Conservation (phyloP, 306 rosid species). For the Cicer chorassanicum region DNA sequence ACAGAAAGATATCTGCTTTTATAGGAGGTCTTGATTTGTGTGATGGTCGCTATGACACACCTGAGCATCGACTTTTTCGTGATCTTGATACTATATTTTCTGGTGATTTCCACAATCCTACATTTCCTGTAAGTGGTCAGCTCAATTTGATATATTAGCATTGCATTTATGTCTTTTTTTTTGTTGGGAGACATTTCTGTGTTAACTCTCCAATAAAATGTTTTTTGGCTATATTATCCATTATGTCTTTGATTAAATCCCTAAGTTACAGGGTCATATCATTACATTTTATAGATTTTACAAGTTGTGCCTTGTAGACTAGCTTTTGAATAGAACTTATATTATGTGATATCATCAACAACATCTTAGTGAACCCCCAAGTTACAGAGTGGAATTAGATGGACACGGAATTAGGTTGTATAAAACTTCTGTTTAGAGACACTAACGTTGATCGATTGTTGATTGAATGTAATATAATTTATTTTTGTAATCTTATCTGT, state of each 20-base stretch:
- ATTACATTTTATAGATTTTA: slow-evolving; percentile 17
- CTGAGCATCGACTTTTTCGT: slow-evolving; percentile 83
- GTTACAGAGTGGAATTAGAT: slow-evolving; percentile 23
- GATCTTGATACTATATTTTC: slow-evolving; percentile 65
- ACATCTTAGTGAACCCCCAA: slow-evolving; percentile 27
- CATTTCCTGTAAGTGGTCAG: slow-evolving; percentile 73
- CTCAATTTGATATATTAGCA: neutral
- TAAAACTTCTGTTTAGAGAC: neutral
- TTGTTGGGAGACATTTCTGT: slow-evolving; percentile 9
- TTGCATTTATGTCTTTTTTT: slow-evolving; percentile 30
- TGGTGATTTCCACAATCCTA: slow-evolving; percentile 85
- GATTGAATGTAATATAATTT: slow-evolving; percentile 30
- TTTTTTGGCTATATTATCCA: slow-evolving; percentile 28
- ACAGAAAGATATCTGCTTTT: slow-evolving; percentile 84
- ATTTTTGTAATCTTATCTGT: slow-evolving; percentile 2
- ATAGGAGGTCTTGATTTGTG: slow-evolving; percentile 94
- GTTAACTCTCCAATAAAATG: slow-evolving; percentile 28
- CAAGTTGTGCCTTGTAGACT: neutral
- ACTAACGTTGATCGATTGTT: neutral
- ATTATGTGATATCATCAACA: slow-evolving; percentile 12
- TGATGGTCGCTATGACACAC: slow-evolving; percentile 98
- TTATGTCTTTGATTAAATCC: slow-evolving; percentile 7
- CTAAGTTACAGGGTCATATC: neutral
- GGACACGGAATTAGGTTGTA: slow-evolving; percentile 32
- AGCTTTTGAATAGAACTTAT: slow-evolving; percentile 24